Evolutionary conservation across 352 stramenopile species (phyloP).

Genomic region (Thalassiosira livingstoniorum): DNA sequence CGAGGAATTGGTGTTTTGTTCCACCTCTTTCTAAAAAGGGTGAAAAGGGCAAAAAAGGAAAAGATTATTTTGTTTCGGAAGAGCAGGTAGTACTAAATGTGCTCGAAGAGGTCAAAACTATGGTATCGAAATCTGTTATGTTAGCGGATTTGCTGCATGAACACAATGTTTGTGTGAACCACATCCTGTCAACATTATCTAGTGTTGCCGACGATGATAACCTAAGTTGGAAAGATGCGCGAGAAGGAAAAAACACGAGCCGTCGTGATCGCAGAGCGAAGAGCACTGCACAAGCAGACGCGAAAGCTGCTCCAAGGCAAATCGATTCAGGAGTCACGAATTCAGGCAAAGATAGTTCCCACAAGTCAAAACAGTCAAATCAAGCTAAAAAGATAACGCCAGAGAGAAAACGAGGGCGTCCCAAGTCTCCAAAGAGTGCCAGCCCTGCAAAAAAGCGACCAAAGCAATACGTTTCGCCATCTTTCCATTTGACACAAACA

Average conservation of each 20-base stretch:
- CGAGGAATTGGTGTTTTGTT: slow-evolving; percentile 53
- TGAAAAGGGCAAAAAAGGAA: slow-evolving; percentile 38
- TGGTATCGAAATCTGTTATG: slow-evolving; percentile 37
- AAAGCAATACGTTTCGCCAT: slow-evolving; percentile 44
- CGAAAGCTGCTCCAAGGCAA: slow-evolving; percentile 2
- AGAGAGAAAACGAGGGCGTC: not conserved
- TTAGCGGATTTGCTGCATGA: not conserved
- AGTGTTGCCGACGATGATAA: slow-evolving; percentile 52
- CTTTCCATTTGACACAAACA: slow-evolving; percentile 63
- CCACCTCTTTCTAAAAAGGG: slow-evolving; percentile 41
- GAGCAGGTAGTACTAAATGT: slow-evolving; percentile 51
- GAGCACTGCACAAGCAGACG: slow-evolving; percentile 4
- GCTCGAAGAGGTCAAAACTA: slow-evolving; percentile 33
- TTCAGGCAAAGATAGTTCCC: not conserved
- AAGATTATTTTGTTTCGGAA: slow-evolving; percentile 61
- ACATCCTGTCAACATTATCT: slow-evolving; percentile 38
- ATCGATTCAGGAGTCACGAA: not conserved
- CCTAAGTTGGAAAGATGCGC: slow-evolving; percentile 35
- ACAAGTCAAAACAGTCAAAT: not conserved
- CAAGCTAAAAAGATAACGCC: not conserved
- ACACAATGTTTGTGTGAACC: not conserved
- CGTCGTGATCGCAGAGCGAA: slow-evolving; percentile 23
- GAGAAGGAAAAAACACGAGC: slow-evolving; percentile 17
- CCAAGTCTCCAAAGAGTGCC: not conserved
- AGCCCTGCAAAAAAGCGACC: slow-evolving; percentile 27